Percentiles rank a stretch among this genome's conserved stretches.
Evolutionary conservation across 140 eudicot genomes (phyloP).

Genomic region (Flaveria floridana): DNA sequence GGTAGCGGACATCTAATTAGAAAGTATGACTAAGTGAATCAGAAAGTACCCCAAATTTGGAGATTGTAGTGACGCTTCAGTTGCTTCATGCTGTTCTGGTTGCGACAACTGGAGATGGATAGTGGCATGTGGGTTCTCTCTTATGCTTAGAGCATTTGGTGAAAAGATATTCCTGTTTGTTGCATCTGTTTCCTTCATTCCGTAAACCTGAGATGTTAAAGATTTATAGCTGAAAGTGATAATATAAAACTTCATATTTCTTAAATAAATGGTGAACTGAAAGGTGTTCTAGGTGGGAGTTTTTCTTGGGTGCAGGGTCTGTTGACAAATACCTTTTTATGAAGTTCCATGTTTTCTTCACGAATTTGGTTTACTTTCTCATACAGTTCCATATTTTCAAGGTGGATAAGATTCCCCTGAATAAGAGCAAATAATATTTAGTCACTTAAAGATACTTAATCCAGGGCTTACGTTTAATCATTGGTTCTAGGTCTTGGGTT

Average conservation of each 20-base stretch:
- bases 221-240: neutral
- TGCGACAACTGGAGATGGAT: constrained; percentile 77
- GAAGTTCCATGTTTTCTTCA: constrained; percentile 52
- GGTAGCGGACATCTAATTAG: neutral
- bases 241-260: neutral
- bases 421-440: constrained; percentile 26
- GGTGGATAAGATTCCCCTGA: constrained; percentile 75
- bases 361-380: constrained; percentile 60
- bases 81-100: constrained; percentile 61
- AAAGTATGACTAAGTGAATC: neutral
- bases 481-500: constrained; percentile 11
- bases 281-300: neutral
- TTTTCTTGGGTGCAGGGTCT: neutral
- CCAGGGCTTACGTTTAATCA: neutral
- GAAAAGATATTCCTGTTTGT: constrained; percentile 40
- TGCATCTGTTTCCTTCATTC: constrained; percentile 43
- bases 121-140: constrained; percentile 58
- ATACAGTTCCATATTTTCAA: constrained; percentile 72
- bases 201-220: constrained; percentile 51
- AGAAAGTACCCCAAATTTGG: constrained; percentile 54
- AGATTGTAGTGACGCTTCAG: constrained; percentile 47
- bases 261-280: neutral
- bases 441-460: constrained; percentile 18
- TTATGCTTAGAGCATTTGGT: constrained; percentile 44
- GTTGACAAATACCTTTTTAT: constrained; percentile 54